Percentiles rank a stretch among this genome's conserved stretches.
phyloP scores from a whole-genome alignment of 1,284 basidiomycete species.

The Ganoderma boninense region DNA sequence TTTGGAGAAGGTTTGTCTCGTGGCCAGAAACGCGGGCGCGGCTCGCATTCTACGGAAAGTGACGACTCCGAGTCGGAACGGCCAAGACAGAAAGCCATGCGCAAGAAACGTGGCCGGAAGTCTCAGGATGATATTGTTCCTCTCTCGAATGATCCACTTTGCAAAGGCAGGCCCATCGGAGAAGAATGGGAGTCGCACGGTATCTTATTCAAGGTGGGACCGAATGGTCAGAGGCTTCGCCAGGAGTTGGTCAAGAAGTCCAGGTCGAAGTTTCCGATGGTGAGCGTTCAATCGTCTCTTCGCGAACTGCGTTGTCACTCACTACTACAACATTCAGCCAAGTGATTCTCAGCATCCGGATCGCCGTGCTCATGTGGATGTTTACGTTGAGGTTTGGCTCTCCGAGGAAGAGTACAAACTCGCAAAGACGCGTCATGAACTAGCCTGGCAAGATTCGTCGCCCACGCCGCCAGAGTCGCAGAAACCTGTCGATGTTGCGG shows the following conservation, averaged over 20 bases:
- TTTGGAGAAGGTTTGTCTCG: slow-evolving; percentile 55
- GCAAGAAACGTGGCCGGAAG: slow-evolving; percentile 46
- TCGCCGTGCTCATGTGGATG: slow-evolving; percentile 66
- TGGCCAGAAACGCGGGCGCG: slow-evolving; percentile 73
- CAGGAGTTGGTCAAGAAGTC: slow-evolving; percentile 74
- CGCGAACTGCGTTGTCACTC: slow-evolving; percentile 1
- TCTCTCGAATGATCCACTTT: slow-evolving; percentile 56
- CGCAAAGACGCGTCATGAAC: slow-evolving; percentile 64
- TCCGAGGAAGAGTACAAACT: slow-evolving; percentile 75
- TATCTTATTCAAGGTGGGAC: slow-evolving; percentile 72
- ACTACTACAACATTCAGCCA: slow-evolving; percentile 54
- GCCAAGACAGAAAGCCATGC: slow-evolving; percentile 39
- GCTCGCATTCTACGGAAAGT: slow-evolving; percentile 57
- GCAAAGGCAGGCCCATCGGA: slow-evolving; percentile 66
- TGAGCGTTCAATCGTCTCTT: slow-evolving; percentile 43
- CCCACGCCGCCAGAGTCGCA: slow-evolving; percentile 46
- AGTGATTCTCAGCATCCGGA: slow-evolving; percentile 81
- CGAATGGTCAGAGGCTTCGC: slow-evolving; percentile 72
- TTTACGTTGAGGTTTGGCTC: slow-evolving; percentile 79
- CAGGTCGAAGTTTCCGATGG: slow-evolving; percentile 76
- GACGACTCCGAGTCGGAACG: slow-evolving; percentile 51
- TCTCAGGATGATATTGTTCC: slow-evolving; percentile 46
- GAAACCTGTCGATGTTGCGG: slow-evolving; percentile 45
- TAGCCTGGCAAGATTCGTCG: slow-evolving; percentile 71
- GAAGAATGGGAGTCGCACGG: slow-evolving; percentile 80